Evolutionary conservation across 148 eudicot species (phyloP).

Genomic region (Pouteria glomerata): DNA sequence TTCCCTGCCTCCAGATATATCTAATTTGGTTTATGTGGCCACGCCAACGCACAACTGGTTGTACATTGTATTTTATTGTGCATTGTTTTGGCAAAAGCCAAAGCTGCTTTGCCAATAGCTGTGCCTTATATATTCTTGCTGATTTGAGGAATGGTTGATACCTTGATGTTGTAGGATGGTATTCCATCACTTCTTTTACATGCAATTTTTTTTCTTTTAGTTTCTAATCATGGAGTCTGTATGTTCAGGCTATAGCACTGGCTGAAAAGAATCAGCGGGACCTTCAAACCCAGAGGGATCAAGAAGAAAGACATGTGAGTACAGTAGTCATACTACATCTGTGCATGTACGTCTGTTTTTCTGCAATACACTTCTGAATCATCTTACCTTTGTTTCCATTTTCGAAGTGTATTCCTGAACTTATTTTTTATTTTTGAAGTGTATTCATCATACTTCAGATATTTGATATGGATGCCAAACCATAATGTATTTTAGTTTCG

Average conservation of each 20-base stretch:
- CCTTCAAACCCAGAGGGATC: constrained; percentile 48
- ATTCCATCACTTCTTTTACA: neutral
- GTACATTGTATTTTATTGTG: neutral
- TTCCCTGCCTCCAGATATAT: neutral
- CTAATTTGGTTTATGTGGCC: neutral
- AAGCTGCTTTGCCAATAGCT: neutral
- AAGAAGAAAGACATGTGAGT: constrained; percentile 56
- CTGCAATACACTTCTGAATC: neutral
- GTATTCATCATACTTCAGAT: neutral
- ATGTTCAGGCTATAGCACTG: constrained; percentile 48
- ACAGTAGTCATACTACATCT: constrained; percentile 5
- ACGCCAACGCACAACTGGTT: neutral
- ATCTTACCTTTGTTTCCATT: neutral
- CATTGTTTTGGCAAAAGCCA: neutral
- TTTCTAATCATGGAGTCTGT: constrained; percentile 3
- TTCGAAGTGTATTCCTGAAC: neutral
- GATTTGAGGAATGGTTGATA: constrained; percentile 1
- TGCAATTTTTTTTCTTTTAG: neutral
- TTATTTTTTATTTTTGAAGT: neutral
- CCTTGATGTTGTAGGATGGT: no score
- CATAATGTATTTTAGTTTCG: neutral
- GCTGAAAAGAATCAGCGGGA: constrained; percentile 61
- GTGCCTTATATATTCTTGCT: neutral
- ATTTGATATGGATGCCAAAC: constrained; percentile 6
- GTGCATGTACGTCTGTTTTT: neutral